Base-by-base conservation (phyloP, 2,329 filamentous ascomycete species). In the Magnaporthiopsis rhizophila region DNA sequence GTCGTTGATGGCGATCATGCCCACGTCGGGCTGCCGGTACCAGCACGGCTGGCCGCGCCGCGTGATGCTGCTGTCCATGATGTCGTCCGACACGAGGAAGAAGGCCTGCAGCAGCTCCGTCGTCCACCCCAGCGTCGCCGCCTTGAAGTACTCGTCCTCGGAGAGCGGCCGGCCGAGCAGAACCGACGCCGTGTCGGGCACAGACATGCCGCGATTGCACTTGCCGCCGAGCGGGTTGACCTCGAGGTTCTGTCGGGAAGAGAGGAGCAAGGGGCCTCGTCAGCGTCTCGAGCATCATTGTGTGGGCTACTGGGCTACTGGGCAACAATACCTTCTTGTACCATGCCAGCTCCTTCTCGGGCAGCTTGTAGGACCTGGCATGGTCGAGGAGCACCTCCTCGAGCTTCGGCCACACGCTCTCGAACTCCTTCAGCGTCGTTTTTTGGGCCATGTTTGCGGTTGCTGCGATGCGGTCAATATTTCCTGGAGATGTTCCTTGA, bases 121-220 rank as follows among this genome's bases (percentile, higher is more conserved):
- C 85, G 97, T 87, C 95, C 95, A 99, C 74, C 95, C 95, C 24
- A 99, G 86, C 24, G 91, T 89, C 59, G 92, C 91, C 61, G 94
- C 83, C 71, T 91, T 83, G 81, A 96, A 95, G 83, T 93, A 96
- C 79, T 98, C 89, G 65, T 94, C 86, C 67, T 91, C 84, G 69
- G 81, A 85, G 68, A 98, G 86, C 64, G 89, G 80, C 70, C 86
- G 81, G 69, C 78, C 83, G 73, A 93, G 85, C 68, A 98, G 87
- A 72, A 95, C 82, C 69, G 91, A 89, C 69, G 89, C 88, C 60
- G 92, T 95, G 80, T 99, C 95, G 69, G 95, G 89, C 66, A 98
- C 94, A 61, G 93, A 98, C 86, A 99, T 96, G 80, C 95, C 95
- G 74, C 95, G 92, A 81, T 99, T 99, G 82, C 93, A 97, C 83